These are phyloP conservation scores for Prunus armeniaca DNA, from an alignment of 306 rosid species.

Conservation along the genomic window DNA sequence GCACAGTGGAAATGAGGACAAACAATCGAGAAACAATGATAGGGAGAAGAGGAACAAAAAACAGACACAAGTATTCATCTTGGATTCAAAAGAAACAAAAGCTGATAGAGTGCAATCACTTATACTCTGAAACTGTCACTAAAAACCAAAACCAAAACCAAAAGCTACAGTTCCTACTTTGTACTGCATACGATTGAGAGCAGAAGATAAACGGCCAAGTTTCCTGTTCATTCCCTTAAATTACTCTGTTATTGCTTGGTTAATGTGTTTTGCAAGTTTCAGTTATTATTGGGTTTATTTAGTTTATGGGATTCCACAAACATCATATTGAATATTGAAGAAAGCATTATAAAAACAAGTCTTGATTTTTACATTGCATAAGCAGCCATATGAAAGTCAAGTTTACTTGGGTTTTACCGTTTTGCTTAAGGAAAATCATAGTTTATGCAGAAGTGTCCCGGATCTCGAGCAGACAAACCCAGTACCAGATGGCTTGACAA, in stretches of 20 bases:
- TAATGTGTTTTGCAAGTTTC: background rate
- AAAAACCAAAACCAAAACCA: background rate
- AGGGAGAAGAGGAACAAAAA: constrained; percentile 19
- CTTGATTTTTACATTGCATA: background rate
- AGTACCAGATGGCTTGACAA: background rate
- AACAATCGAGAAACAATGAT: constrained; percentile 8
- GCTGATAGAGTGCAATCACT: background rate
- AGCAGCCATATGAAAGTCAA: constrained; percentile 13
- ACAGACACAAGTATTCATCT: background rate
- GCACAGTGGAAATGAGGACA: constrained; percentile 6
- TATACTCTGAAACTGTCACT: background rate
- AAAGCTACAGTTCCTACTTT: background rate
- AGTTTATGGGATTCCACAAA: constrained; percentile 17
- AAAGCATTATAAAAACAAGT: background rate
- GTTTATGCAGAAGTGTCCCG: background rate
- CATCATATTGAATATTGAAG: background rate
- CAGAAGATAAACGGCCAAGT: no score
- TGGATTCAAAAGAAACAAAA: background rate
- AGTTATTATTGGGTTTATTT: background rate
- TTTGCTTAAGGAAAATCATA: background rate
- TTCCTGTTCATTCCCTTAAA: no score
- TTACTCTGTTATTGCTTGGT: background rate
- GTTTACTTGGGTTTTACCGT: background rate
- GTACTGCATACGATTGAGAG: background rate
- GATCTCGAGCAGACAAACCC: background rate